These are phyloP conservation scores for Eimeria necatrix DNA, from an alignment of 169 alveolate genomes.

Conservation along the genomic window DNA sequence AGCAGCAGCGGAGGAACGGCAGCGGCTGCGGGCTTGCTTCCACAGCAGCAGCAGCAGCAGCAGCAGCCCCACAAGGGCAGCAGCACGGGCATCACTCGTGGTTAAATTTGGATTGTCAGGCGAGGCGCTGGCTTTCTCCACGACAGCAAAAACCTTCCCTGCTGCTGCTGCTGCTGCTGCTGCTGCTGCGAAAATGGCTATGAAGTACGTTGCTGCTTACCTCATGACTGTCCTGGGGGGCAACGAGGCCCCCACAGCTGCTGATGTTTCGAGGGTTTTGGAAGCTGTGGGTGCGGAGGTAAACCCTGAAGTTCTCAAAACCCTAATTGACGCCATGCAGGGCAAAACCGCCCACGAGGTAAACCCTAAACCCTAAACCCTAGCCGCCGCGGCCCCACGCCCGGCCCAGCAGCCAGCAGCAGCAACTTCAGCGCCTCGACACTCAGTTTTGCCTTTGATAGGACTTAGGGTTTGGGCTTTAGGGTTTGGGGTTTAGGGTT, in stretches of 20 bases:
- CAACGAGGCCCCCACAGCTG: constrained; percentile 84
- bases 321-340: constrained; percentile 80
- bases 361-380: background rate
- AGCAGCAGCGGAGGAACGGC: too few species aligned
- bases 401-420: background rate
- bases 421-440: background rate
- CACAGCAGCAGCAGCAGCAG: background rate
- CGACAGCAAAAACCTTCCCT: background rate
- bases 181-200: constrained; percentile 46
- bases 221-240: constrained; percentile 87
- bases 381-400: background rate
- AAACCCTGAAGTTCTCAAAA: constrained; percentile 81
- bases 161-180: constrained; percentile 11
- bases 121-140: background rate
- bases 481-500: background rate
- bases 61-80: constrained; percentile 6
- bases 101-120: background rate
- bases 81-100: background rate
- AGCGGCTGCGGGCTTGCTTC: too few species aligned
- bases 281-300: constrained; percentile 85
- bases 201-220: constrained; percentile 89
- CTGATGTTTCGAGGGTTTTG: constrained; percentile 82
- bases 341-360: constrained; percentile 87
- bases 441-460: background rate
- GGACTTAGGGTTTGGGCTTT: background rate